phyloP scores from a whole-genome alignment of 768 basidiomycete genomes.

The Amylocystis lapponica region DNA sequence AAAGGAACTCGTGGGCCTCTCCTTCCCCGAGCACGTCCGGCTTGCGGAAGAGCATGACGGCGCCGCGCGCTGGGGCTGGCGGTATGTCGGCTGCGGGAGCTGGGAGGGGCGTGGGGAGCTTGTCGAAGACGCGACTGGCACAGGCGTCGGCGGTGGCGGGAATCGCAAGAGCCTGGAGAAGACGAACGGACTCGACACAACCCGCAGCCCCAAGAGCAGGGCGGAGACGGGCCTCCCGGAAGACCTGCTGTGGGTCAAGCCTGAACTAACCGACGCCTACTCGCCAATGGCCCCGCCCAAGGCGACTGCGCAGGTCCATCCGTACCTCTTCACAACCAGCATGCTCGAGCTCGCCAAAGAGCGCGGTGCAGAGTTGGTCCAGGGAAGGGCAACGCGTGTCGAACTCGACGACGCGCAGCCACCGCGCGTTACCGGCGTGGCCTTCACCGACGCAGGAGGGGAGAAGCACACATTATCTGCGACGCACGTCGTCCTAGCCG shows the following conservation, averaged over 20 bases:
- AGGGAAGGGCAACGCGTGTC: conserved; percentile 42
- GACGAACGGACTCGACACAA: conserved; percentile 38
- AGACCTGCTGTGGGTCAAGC: conserved; percentile 31
- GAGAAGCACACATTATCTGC: conserved; percentile 38
- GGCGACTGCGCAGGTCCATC: conserved; percentile 76
- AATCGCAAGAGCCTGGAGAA: conserved; percentile 48
- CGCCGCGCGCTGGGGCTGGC: conserved; percentile 74
- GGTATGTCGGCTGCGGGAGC: conserved; percentile 64
- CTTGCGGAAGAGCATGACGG: conserved; percentile 70
- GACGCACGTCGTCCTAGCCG: conserved; percentile 68
- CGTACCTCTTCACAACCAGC: conserved; percentile 64
- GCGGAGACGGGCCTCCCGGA: conserved; percentile 21
- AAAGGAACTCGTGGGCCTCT: conserved; percentile 60
- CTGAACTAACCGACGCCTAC: conserved; percentile 55
- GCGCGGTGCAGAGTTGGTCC: conserved; percentile 43
- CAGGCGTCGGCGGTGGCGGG: conserved; percentile 26
- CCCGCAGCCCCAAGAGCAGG: conserved; percentile 1
- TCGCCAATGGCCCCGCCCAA: conserved; percentile 47
- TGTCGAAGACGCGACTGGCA: conserved; percentile 12
- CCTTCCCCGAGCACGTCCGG: conserved; percentile 68
- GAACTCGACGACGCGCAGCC: conserved; percentile 33
- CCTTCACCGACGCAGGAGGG: conserved; percentile 24
- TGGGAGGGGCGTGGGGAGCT: conserved; percentile 63
- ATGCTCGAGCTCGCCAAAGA: conserved; percentile 63
- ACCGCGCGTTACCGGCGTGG: conserved; percentile 42